Percentiles rank a stretch among this genome's conserved stretches.
phyloP scores from a whole-genome alignment of 805 yeast species.

The Suhomyces sp. region DNA sequence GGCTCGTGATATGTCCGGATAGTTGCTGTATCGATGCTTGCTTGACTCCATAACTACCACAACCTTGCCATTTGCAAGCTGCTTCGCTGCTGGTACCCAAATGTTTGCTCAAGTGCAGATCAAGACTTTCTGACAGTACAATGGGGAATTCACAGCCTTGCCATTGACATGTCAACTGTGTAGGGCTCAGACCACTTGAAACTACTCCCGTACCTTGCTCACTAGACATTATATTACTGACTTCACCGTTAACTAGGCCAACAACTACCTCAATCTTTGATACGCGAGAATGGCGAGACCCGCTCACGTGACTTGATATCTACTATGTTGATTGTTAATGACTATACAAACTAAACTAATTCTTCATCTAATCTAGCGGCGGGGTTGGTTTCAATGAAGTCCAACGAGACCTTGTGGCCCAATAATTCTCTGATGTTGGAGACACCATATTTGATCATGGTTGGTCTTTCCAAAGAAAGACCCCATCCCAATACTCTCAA shows the following conservation, averaged over 20 bases:
- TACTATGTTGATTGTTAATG: neutral
- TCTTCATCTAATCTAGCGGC: slow-evolving; percentile 89
- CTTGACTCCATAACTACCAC: slow-evolving; percentile 49
- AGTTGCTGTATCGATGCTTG: slow-evolving; percentile 58
- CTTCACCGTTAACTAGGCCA: neutral
- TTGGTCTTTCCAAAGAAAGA: slow-evolving; percentile 94
- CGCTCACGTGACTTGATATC: neutral
- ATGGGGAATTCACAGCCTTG: neutral
- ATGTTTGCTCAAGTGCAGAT: slow-evolving; percentile 33
- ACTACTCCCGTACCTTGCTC: neutral
- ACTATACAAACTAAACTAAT: slow-evolving; percentile 24
- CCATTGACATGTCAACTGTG: slow-evolving; percentile 28
- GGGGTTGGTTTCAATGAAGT: slow-evolving; percentile 92
- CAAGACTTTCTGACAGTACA: slow-evolving; percentile 16
- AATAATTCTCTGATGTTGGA: slow-evolving; percentile 93
- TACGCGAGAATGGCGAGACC: neutral
- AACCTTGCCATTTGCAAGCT: slow-evolving; percentile 59
- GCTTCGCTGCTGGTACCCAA: slow-evolving; percentile 17
- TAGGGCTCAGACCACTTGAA: neutral
- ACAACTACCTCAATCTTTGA: neutral
- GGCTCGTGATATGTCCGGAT: slow-evolving; percentile 60
- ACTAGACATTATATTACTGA: neutral
- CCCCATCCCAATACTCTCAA: slow-evolving; percentile 98
- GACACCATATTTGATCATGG: slow-evolving; percentile 97
- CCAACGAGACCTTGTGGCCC: slow-evolving; percentile 95